A percentile compares a stretch with the other conserved stretches of the same genome.
Conservation (phyloP, 1,284 basidiomycete species). For the Trichosporon sp. region DNA sequence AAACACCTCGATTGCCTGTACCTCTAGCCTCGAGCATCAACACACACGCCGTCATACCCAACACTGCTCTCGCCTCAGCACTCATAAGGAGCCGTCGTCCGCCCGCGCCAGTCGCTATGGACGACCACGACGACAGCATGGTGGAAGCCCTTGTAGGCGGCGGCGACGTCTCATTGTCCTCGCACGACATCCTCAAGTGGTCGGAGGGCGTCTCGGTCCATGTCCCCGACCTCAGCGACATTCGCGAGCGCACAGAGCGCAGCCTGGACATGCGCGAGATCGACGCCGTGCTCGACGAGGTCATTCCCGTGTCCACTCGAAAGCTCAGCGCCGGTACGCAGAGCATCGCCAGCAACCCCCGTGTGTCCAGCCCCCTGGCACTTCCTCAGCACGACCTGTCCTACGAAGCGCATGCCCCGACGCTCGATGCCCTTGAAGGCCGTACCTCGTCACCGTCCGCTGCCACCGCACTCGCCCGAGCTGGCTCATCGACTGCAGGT, state of each 20-base stretch:
- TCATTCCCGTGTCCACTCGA: neutral
- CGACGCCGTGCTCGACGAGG: neutral
- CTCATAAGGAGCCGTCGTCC: neutral
- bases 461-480: neutral
- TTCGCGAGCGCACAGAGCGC: neutral
- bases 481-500: neutral
- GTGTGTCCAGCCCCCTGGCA: neutral
- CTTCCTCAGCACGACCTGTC: neutral
- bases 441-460: neutral
- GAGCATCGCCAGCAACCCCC: neutral
- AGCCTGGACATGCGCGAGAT: slow-evolving; percentile 2
- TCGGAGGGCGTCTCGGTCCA: neutral
- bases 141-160: neutral
- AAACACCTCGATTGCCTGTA: neutral
- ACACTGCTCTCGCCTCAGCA: neutral
- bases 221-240: neutral
- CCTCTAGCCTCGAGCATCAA: too few species aligned
- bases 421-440: neutral
- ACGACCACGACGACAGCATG: neutral
- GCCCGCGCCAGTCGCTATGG: neutral
- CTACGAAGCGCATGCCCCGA: neutral
- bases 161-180: neutral
- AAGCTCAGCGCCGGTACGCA: neutral
- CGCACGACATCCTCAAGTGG: slow-evolving; percentile 1
- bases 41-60: neutral